Conservation (phyloP, 1,139 yeast species). For the Protomyces pachydermus region DNA sequence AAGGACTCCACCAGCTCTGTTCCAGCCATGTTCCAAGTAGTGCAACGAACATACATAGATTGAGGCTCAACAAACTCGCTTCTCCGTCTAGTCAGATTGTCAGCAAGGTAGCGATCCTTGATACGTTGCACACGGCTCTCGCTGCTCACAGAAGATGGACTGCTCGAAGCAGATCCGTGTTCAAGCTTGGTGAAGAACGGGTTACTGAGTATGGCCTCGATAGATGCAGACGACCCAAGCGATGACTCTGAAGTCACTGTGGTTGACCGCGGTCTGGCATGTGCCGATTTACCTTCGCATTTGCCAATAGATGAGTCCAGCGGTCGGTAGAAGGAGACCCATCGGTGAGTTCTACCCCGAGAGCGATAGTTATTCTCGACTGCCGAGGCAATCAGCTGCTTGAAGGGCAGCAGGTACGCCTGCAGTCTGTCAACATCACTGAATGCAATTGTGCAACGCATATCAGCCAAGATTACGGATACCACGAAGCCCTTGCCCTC, state of each 20-base stretch:
- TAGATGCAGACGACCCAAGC: not conserved
- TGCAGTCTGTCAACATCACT: not conserved
- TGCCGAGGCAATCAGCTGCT: slow-evolving; percentile 2
- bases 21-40: slow-evolving; percentile 26
- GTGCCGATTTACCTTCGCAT: not conserved
- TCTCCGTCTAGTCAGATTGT: not conserved
- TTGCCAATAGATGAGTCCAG: not conserved
- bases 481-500: not conserved
- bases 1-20: slow-evolving; percentile 15
- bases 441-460: not conserved
- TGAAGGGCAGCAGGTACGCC: slow-evolving; percentile 3
- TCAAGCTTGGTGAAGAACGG: not conserved
- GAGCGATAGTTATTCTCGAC: not conserved
- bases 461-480: not conserved
- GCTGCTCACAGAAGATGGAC: not conserved
- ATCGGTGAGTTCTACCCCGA: slow-evolving; percentile 8
- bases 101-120: slow-evolving; percentile 2
- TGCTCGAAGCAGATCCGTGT: not conserved
- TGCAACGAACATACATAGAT: not conserved
- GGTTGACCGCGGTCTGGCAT: not conserved
- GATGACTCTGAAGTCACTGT: not conserved
- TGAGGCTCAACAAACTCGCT: slow-evolving; percentile 6
- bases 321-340: slow-evolving; percentile 3
- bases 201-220: not conserved
- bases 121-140: not conserved